Base-by-base conservation (phyloP, 2,329 filamentous ascomycete species). In the Sporothrix pallida region DNA sequence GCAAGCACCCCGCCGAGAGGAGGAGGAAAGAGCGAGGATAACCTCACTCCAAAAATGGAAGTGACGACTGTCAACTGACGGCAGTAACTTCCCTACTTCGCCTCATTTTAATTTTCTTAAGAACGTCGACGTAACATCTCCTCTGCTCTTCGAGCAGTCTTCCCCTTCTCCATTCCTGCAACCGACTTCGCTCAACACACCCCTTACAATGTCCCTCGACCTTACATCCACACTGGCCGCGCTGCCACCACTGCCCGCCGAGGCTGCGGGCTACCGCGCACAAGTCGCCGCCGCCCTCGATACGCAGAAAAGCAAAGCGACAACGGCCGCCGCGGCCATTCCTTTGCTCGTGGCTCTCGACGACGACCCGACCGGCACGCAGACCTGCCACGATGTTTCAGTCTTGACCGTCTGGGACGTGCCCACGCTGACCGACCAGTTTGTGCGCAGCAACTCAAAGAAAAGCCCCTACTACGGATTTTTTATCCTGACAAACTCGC, bases 401-500 rank as follows among this genome's bases (percentile, higher is more conserved):
- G 86, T 89, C 1, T 81, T 90, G 23, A 87, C 86, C 0, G 84
- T 86, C 5, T 89, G 87, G 87, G 84, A 86, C 73, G 76, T 83
- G 6, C 76, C 80, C 0, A 84, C 82, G 0, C 81, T 89, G 1
- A 79, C 79, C 2, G 75, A 78, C 8, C 86, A 88, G 76, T 85
- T 89, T 75, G 78, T 78, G 2, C 79, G 79, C 46, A 81, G 79
- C 1, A 75, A 75, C 0, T 78, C 79, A 3, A 15, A 26, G 46
- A 3, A 13, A 10, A 50, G 44, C 44, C 20, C 63, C 20, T 68
- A 50, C 44, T 68, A 68, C 2, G 88, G 87, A 20, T 89, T 90
- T 82, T 89, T 90, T 80, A 88, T 89, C 75, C 81, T 89, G 6
- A 89, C 87, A 48, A 89, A 89, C 77, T 88, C 87, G 2, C 85